Base-by-base conservation (phyloP, 306 rosid species). In the Begonia loranthoides region DNA sequence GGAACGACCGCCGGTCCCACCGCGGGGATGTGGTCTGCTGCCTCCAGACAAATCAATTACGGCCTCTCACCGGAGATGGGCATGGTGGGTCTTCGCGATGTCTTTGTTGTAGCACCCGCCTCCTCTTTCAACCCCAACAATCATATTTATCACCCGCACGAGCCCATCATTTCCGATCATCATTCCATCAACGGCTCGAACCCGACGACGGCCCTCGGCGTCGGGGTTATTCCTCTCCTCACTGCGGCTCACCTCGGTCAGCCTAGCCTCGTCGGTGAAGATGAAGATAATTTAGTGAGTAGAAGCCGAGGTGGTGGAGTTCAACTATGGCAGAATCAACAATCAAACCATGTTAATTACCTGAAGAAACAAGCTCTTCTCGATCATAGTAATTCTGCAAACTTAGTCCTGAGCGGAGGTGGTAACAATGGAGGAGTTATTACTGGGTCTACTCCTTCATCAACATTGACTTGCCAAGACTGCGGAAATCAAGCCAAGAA, bases 401-500 rank as follows among this genome's bases (percentile, higher is more conserved):
- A 45, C 14, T 45, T 10, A 15, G 4, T 14, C 52, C 12, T 15
- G 5, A 9, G 9, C 2, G 52, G 21, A 13, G 17, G 21, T 17
- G 53, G 34, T 70, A 12, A 40, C 61, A 52, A 21, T 10, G 53
- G 59, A 0, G 69, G 63, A 45, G 53, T 33, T 34, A 61, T 12
- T 2, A 59, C 45, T 1, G 60, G 59, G 73, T 57, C 0, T 63
- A 74, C 80, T 14, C 58, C 83, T 4, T 69, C 73, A 1, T 41
- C 73, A 0, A 55, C 62, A 0, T 62, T 74, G 22, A 62, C 86
- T 12, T 87, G 96, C 15, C 94, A 87, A 56, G 97, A 90, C 52
- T 90, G 97, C 24, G 97, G 97, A 8, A 90, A 90, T 66, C 97
- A 90, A 50, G 94, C 97, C 0, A 90, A 90, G 83, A 90, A 90